A percentile compares a stretch with the other conserved stretches of the same genome.
phyloP scores from a whole-genome alignment of 1,139 yeast genomes.

The Tardiomyces depauwii region DNA sequence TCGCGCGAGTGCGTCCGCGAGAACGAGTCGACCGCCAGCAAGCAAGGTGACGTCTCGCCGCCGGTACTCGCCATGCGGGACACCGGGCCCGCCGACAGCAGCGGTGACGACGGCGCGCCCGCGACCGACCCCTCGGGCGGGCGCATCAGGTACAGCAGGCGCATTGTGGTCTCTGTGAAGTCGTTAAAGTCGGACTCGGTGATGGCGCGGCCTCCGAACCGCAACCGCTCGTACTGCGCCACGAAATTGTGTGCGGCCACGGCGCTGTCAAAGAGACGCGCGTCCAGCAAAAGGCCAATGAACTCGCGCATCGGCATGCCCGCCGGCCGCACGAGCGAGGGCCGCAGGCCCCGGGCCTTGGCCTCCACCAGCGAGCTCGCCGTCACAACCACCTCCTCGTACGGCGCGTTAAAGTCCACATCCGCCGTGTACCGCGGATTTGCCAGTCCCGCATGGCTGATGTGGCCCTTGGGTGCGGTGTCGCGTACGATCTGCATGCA shows the following conservation, averaged over 20 bases:
- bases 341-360: slow-evolving; percentile 36
- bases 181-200: slow-evolving; percentile 46
- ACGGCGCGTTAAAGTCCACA: slow-evolving; percentile 34
- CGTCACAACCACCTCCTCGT: slow-evolving; percentile 44
- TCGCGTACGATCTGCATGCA: slow-evolving; percentile 37
- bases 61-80: background rate
- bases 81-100: background rate
- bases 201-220: slow-evolving; percentile 55
- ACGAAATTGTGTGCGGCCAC: slow-evolving; percentile 30
- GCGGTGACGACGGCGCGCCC: background rate
- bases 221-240: slow-evolving; percentile 48
- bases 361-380: slow-evolving; percentile 21
- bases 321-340: slow-evolving; percentile 27
- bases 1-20: background rate
- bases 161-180: slow-evolving; percentile 38
- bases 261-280: slow-evolving; percentile 13
- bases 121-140: slow-evolving; percentile 1
- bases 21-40: background rate
- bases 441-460: slow-evolving; percentile 53
- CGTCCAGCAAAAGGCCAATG: slow-evolving; percentile 30
- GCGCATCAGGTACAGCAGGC: slow-evolving; percentile 9
- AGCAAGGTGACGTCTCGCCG: background rate
- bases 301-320: slow-evolving; percentile 39
- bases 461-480: slow-evolving; percentile 29
- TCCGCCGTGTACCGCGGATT: slow-evolving; percentile 23